Evolutionary conservation across 2,329 filamentous ascomycete species (phyloP), one percentile per base, ranked within the genome.

Genomic region (Ophiognomonia clavigignenti-juglandacearum): DNA sequence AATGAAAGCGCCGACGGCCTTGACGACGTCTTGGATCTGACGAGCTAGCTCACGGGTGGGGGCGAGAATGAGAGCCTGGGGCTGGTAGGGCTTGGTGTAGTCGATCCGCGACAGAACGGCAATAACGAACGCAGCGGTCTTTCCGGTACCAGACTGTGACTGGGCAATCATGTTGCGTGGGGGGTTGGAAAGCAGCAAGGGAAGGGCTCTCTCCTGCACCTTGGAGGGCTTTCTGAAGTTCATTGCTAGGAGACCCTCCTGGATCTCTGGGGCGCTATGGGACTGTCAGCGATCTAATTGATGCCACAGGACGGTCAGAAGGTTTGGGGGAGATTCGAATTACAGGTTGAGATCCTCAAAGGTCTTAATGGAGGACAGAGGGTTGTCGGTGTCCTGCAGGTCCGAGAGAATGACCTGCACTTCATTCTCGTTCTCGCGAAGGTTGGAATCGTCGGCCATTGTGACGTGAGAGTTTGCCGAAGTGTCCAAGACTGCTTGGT

Each of bases 131-230:
- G 93, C 93, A 18, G 91, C 93, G 0, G 93, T 98, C 75, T 98
- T 98, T 61, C 93, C 93, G 18, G 93, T 98, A 58, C 93, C 93
- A 2, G 93, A 98, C 67, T 98, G 93, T n/a, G 93, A 98, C 69
- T 98, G 93, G 4, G 91, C 93, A 61, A 98, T 92, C 78, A 98
- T 86, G 68, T 97, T 97, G 55, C 78, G 77, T 1, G 92, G 86
- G n/a, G 93, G 92, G 61, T 96, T 75, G 58, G 79, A 73, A 54
- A 98, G 79, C 61, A 98, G 86, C 46, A 98, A 77, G 23, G 93
- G 93, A 16, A 98, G 78, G 1, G 93, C 93, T 58, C 86, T 88
- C 67, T 96, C 93, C 72, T 98, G 93, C 56, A 98, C 95, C 72
- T 98, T 98, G 47, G 93, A 97, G 0, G 93, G 93, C 68, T 95